Evolutionary conservation across 2,329 filamentous ascomycete species (phyloP).

Genomic region (Immersiporthe knoxdaviesiana): DNA sequence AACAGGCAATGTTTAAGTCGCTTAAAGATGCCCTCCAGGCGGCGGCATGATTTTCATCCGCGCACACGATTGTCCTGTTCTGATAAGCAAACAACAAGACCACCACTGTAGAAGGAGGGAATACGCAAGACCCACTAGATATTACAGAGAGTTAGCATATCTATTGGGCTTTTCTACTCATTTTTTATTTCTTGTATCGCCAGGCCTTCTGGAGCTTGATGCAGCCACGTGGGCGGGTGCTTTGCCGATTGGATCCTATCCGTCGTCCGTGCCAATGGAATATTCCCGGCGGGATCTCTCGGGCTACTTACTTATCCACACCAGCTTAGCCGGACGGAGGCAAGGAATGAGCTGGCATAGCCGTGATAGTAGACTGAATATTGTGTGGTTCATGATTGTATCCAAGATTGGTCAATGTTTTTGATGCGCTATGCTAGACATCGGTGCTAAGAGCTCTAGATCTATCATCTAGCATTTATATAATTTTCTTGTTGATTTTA

Average conservation of each 20-base stretch:
- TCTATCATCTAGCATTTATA: neutral
- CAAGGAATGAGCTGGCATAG: neutral
- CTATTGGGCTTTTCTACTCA: neutral
- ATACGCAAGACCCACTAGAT: neutral
- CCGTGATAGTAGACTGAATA: neutral
- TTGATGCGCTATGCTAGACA: neutral
- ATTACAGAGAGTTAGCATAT: neutral
- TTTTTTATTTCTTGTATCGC: too few relatives aligned
- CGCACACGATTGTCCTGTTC: neutral
- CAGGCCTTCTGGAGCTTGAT: too few relatives aligned
- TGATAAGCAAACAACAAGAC: slow-evolving; percentile 6
- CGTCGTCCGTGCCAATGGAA: neutral
- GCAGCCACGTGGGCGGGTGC: neutral
- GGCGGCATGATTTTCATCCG: slow-evolving; percentile 1
- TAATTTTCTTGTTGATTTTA: too few relatives aligned
- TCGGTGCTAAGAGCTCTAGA: neutral
- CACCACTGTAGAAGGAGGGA: neutral
- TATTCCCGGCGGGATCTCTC: neutral
- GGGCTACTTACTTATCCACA: neutral
- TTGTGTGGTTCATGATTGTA: too few relatives aligned
- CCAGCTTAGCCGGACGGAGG: neutral
- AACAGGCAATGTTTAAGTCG: neutral
- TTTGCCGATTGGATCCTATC: neutral
- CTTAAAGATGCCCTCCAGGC: neutral
- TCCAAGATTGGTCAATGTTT: too few relatives aligned